Percentiles rank a stretch among this genome's conserved stretches.
Evolutionary conservation across 2,329 filamentous ascomycete species (phyloP).

Genomic region (Xylariomycetidae sp.): DNA sequence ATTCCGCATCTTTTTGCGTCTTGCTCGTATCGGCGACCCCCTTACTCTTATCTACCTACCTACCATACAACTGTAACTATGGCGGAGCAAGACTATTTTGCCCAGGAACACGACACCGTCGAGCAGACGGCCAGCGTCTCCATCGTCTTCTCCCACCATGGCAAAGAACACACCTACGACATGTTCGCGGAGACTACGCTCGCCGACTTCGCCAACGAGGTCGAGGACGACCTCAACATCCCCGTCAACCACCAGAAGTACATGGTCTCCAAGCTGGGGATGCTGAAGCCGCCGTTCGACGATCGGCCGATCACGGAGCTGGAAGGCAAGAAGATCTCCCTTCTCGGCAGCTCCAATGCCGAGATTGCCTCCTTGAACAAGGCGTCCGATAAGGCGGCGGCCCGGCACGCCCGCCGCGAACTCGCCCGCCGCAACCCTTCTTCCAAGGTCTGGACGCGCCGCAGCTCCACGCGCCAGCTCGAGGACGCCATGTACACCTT

Average conservation of each 20-base stretch:
- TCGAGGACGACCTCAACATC: constrained; percentile 51
- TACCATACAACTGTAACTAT: constrained; percentile 7
- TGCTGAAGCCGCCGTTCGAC: constrained; percentile 60
- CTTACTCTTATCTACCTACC: too few species aligned
- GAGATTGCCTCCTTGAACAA: constrained; percentile 51
- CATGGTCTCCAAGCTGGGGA: constrained; percentile 57
- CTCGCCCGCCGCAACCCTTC: constrained; percentile 23
- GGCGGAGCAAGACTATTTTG: constrained; percentile 13
- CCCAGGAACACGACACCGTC: constrained; percentile 2
- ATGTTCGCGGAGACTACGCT: constrained; percentile 42
- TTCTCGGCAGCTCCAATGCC: constrained; percentile 58
- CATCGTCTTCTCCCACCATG: constrained; percentile 42
- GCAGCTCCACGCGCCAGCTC: constrained; percentile 31
- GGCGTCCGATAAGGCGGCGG: constrained; percentile 42
- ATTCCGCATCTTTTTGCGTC: too few species aligned
- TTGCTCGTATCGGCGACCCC: too few species aligned
- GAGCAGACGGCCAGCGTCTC: constrained; percentile 26
- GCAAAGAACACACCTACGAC: constrained; percentile 36
- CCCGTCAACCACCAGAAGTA: constrained; percentile 62
- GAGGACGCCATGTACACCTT: constrained; percentile 76
- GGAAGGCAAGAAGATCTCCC: constrained; percentile 52
- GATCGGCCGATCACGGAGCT: constrained; percentile 43
- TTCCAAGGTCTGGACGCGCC: constrained; percentile 18
- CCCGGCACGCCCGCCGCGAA: constrained; percentile 38
- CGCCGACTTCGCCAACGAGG: constrained; percentile 52